A percentile compares a stretch with the other conserved stretches of the same genome.
Evolutionary conservation across 208 protist species (phyloP).

Genomic region (Leishmania aethiopica): DNA sequence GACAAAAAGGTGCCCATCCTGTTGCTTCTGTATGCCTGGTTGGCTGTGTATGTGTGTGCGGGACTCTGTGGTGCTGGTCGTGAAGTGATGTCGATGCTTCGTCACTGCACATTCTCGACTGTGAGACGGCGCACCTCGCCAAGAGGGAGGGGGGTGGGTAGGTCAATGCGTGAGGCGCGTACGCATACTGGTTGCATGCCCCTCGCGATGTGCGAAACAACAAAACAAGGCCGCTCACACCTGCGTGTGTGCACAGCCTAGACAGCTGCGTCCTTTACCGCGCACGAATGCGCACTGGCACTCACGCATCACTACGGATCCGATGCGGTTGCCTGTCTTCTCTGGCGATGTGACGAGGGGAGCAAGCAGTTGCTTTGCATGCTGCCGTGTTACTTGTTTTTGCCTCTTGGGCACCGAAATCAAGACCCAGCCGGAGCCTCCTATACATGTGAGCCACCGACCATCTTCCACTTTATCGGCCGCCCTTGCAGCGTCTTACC

Average conservation of each 20-base stretch:
- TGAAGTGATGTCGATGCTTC: too few species aligned
- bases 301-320: background rate
- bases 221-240: background rate
- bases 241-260: background rate
- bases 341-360: background rate
- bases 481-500: background rate
- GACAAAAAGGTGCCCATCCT: constrained; percentile 69
- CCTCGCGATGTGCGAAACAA: background rate
- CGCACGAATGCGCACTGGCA: background rate
- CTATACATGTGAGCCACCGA: background rate
- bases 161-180: background rate
- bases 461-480: background rate
- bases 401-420: background rate
- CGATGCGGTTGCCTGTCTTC: background rate
- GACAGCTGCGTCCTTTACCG: background rate
- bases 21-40: background rate
- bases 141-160: background rate
- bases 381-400: background rate
- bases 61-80: background rate
- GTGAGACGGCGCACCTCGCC: background rate
- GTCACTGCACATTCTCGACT: background rate
- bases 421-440: background rate
- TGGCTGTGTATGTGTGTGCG: background rate
- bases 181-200: background rate
- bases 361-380: background rate